Evolutionary conservation across 1,284 basidiomycete species (phyloP), one percentile per base, ranked within the genome.

Genomic region (Ganoderma lingzhi): DNA sequence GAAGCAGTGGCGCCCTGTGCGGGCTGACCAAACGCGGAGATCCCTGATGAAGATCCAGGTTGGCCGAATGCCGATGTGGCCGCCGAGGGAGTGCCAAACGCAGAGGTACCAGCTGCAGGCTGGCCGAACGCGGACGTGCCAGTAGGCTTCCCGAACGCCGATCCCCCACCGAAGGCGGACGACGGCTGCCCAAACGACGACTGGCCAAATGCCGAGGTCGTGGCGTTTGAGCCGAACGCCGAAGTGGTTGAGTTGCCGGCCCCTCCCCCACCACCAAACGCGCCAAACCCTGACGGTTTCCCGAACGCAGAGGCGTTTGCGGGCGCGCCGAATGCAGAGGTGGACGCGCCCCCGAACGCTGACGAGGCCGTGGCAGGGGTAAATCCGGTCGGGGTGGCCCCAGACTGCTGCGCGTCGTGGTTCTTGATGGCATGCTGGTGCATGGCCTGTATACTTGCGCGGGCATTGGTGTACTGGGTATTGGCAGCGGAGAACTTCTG

Each of bases 401-500:
- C 67, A 15, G 73, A 66, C 19, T 73, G 63, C 71, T 77, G 71
- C 30, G 75, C 70, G 42, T 74, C 75, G 30, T 64, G 63, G 71
- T 66, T 76, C 67, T 68, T 83, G 19, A 80, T 71, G 1, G 91
- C 90, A 71, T 87, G 84, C 15, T 89, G 84, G 66, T 84, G 87
- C 1, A 85, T 81, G 73, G 87, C 83, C 64, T 78, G 77, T 4
- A 85, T 71, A 71, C 90, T 89, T 23, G 77, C 78, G 19, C 84
- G 82, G 1, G 86, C 89, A 65, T 86, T 87, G 76, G 84, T 69
- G 65, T 80, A 81, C 23, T 76, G 70, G 61, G 81, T 77, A 23
- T 86, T 80, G 4, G 87, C 84, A 28, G 78, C 77, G 17, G 80
- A 70, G 37, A 81, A 84, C 67, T 80, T 84, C 74, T 76, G 85